Evolutionary conservation across 306 rosid genomes (phyloP), one percentile per base, ranked within the genome.

Genomic region (Ammopiptanthus mongolicus): DNA sequence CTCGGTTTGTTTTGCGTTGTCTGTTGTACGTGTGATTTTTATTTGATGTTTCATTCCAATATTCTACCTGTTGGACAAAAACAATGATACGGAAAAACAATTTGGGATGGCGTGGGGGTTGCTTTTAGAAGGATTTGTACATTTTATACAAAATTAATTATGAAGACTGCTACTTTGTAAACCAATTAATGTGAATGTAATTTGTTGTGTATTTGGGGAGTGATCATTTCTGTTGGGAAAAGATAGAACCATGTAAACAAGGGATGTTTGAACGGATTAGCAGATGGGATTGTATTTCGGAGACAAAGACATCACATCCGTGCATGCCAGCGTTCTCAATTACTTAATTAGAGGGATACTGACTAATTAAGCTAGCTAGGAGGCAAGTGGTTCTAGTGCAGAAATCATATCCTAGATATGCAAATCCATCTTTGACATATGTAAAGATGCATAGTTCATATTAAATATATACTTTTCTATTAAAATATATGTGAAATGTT

Each of bases 221-320:
- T 57, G 70, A 63, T 47, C 75, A 50, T 50, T 44, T 21, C 0
- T 71, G 80, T 59, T 78, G 50, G 80, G 61, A 50, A 81, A 82
- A 82, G 79, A 6, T 44, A 59, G 51, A 72, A 67, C 80, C 82
- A 59, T 58, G 59, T 71, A 21, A 65, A n/a, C n/a, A n/a, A n/a
- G n/a, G n/a, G n/a, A n/a, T 46, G 31, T 65, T 73, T 73, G 69
- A 80, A 73, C 36, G 22, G 69, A 53, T 19, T 73, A 61, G 52
- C 68, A 31, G 18, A 42, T 66, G 34, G 5, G 57, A 25, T 25
- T 25, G 42, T 69, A 67, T 58, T 47, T 29, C 2, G 14, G 55
- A 57, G 75, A 59, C 17, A 57, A 17, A 41, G 65, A 73, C 76
- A 59, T 13, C 56, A 60, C 62, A 59, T 61, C 76, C 48, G 64